These are phyloP conservation scores for Globisporangium recalcitrans DNA, from an alignment of 352 stramenopile genomes.

Conservation along the genomic window DNA sequence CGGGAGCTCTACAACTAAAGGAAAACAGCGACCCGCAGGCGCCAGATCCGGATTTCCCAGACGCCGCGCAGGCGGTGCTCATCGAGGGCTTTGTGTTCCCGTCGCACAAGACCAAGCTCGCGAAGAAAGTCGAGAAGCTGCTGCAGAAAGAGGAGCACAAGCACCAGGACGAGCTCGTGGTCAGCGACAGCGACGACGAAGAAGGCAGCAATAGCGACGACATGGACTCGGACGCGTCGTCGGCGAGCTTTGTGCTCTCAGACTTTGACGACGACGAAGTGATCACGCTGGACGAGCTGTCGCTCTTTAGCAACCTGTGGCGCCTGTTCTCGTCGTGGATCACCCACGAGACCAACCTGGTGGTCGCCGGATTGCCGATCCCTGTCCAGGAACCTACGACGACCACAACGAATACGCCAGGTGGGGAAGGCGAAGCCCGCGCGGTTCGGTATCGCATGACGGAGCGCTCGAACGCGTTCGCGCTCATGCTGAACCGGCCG, in stretches of 20 bases:
- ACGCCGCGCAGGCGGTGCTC: slow-evolving; percentile 48
- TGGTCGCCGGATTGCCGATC: slow-evolving; percentile 37
- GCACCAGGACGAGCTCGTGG: slow-evolving; percentile 46
- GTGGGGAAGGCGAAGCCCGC: slow-evolving; percentile 33
- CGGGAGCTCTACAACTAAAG: slow-evolving; percentile 24
- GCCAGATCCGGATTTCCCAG: slow-evolving; percentile 48
- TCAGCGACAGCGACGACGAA: slow-evolving; percentile 68
- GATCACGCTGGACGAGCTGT: slow-evolving; percentile 60
- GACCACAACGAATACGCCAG: neutral
- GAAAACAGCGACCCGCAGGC: slow-evolving; percentile 35
- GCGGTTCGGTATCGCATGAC: slow-evolving; percentile 46
- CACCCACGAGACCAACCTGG: slow-evolving; percentile 60
- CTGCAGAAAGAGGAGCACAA: slow-evolving; percentile 29
- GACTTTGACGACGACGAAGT: slow-evolving; percentile 72
- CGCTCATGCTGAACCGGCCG: slow-evolving; percentile 48
- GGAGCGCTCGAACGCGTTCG: slow-evolving; percentile 65
- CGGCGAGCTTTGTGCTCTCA: slow-evolving; percentile 51
- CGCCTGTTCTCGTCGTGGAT: slow-evolving; percentile 63
- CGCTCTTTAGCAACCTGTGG: slow-evolving; percentile 71
- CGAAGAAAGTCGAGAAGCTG: slow-evolving; percentile 64
- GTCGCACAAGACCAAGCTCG: slow-evolving; percentile 66
- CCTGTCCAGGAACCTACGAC: slow-evolving; percentile 11
- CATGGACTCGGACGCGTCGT: slow-evolving; percentile 45
- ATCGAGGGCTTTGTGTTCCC: slow-evolving; percentile 86
- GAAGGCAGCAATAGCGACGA: slow-evolving; percentile 12